Evolutionary conservation across 179 eudicot genomes (phyloP).

Genomic region (Actinidia chinensis): DNA sequence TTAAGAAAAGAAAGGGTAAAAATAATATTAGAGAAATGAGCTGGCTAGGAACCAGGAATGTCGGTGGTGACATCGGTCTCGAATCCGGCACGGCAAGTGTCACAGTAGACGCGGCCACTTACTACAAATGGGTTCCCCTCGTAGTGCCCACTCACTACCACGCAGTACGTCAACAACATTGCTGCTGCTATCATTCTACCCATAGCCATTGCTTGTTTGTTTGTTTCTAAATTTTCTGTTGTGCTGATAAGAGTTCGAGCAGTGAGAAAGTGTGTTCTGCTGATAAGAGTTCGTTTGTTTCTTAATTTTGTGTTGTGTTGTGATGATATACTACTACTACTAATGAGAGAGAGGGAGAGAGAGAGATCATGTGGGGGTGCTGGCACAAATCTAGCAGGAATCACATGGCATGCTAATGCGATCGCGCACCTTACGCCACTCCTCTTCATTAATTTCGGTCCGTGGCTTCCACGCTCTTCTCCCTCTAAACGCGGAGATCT

Average conservation of each 20-base stretch:
- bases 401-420: not conserved
- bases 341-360: too few species aligned
- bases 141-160: conserved; percentile 20
- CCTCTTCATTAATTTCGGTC: not conserved
- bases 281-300: too few species aligned
- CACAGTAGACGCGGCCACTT: conserved; percentile 57
- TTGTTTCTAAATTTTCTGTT: not conserved
- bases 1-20: too few species aligned
- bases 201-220: conserved; percentile 18
- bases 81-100: conserved; percentile 68
- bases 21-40: too few species aligned
- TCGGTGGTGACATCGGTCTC: conserved; percentile 42
- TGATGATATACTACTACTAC: too few species aligned
- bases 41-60: conserved; percentile 22
- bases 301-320: too few species aligned
- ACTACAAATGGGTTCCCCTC: conserved; percentile 31
- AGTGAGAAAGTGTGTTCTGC: too few species aligned
- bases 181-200: conserved; percentile 21
- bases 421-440: too few species aligned
- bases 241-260: too few species aligned
- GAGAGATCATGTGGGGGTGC: too few species aligned
- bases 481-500: not conserved
- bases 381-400: not conserved
- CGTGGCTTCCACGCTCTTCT: not conserved
- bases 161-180: conserved; percentile 31